phyloP scores from a whole-genome alignment of 306 rosid genomes.

The Casuarina cunninghamiana region DNA sequence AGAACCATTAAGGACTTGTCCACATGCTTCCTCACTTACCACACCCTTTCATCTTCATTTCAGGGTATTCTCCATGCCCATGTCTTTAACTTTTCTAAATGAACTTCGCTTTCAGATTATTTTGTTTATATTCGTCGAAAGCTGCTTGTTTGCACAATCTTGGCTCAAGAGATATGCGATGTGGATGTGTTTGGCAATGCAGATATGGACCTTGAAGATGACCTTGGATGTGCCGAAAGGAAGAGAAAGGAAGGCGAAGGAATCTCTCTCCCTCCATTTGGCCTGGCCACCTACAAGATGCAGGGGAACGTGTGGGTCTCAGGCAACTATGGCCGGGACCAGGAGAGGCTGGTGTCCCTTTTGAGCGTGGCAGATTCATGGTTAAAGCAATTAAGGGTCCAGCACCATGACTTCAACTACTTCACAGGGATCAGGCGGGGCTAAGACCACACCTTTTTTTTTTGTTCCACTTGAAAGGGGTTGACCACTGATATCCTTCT shows the following conservation, averaged over 20 bases:
- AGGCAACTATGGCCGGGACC: conserved; percentile 80
- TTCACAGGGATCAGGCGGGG: conserved; percentile 58
- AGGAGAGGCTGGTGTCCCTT: conserved; percentile 61
- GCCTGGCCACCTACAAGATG: conserved; percentile 93
- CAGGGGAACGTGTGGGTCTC: conserved; percentile 83
- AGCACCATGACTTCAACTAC: conserved; percentile 91
- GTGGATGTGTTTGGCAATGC: neutral
- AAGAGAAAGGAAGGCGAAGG: conserved; percentile 69
- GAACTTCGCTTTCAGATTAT: neutral
- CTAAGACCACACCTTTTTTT: conserved; percentile 22
- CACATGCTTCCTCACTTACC: conserved; percentile 91
- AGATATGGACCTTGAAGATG: conserved; percentile 74
- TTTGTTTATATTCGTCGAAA: neutral
- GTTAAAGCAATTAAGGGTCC: conserved; percentile 89
- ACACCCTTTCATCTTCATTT: conserved; percentile 94
- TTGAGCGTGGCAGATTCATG: conserved; percentile 90
- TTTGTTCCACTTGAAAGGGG: conserved; percentile 13
- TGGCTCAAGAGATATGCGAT: conserved; percentile 3
- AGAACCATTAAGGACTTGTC: conserved; percentile 87
- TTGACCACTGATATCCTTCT: conserved; percentile 18
- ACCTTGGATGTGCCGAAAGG: conserved; percentile 39
- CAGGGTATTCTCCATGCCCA: conserved; percentile 54
- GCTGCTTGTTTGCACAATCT: neutral
- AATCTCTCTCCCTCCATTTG: conserved; percentile 69
- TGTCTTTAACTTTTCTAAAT: neutral